Base-by-base conservation (phyloP, 2,329 filamentous ascomycete species). In the Epichloe aotearoae region DNA sequence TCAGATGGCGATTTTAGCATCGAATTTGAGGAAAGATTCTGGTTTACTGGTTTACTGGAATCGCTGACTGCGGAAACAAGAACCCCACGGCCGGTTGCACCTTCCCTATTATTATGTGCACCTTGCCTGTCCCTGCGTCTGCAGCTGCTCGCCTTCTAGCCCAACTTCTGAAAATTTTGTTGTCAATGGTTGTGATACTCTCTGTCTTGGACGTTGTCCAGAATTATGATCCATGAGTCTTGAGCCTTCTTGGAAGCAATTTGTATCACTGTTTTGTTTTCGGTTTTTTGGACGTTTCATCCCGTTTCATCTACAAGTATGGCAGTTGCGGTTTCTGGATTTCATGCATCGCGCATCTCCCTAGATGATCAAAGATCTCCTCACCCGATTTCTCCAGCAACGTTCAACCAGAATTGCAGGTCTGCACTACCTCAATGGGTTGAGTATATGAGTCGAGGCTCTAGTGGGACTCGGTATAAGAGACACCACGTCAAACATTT, bases 221-320 rank as follows among this genome's bases (percentile, higher is more conserved):
- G 64, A 65, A 17, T 30, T 42, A 23, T 30, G 33, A 26, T 50
- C 37, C 17, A 15, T 19, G 38, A 46, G n/a, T n/a, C n/a, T n/a
- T n/a, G n/a, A n/a, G n/a, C n/a, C n/a, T 73, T 55, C 54, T 57
- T 73, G 70, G 68, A 66, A 64, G 64, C 62, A 53, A 54, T 58
- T 58, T 59, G 56, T 57, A 58, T 62, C 26, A 36, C n/a, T 34
- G 53, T 57, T 55, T 53, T 60, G 65, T 64, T 61, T 66, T 66
- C 58, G 55, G 51, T 66, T 66, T 64, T 61, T 66, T 65, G 58
- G 56, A 53, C 51, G 48, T 56, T 64, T 50, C 44, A 53, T 50
- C 54, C 58, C 60, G 57, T 57, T 17, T 43, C 53, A 59, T 59
- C 58, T 53, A 53, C 49, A 56, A 60, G 45, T 54, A 71, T 71